A percentile compares a stretch with the other conserved stretches of the same genome.
Conservation (phyloP, 495 filamentous ascomycete species). For the Neurospora sp. region DNA sequence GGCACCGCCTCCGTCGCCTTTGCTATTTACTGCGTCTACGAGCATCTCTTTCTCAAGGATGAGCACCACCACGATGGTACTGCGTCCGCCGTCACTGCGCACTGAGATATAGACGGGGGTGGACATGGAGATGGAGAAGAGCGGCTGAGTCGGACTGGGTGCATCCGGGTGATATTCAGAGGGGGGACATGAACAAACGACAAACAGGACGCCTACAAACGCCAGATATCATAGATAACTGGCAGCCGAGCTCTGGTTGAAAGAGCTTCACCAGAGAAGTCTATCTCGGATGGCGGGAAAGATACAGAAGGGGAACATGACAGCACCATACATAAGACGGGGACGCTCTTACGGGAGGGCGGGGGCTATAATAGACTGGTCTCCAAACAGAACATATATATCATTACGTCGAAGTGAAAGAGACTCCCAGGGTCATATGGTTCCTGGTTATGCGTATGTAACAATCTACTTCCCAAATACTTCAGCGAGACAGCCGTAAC, state of each 20-base stretch:
- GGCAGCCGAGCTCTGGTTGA: neutral
- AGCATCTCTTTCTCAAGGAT: slow-evolving; percentile 67
- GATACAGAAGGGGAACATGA: neutral
- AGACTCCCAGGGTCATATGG: neutral
- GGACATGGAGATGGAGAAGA: neutral
- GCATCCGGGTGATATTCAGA: neutral
- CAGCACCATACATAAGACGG: neutral
- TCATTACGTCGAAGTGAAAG: neutral
- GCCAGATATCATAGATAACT: neutral
- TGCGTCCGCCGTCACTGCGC: neutral
- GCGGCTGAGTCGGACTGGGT: neutral
- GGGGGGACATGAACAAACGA: neutral
- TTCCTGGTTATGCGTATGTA: neutral
- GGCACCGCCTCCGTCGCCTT: slow-evolving; percentile 90
- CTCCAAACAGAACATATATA: neutral
- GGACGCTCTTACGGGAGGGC: neutral
- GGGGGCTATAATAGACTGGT: neutral
- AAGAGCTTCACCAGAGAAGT: neutral
- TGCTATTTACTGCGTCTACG: slow-evolving; percentile 75
- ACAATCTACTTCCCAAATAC: too few relatives aligned
- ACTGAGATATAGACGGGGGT: slow-evolving; percentile 26
- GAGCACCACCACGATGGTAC: slow-evolving; percentile 53
- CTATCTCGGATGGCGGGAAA: slow-evolving; percentile 1
- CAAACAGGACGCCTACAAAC: neutral
- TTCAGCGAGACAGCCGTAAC: too few relatives aligned